Base-by-base conservation (phyloP, 139 green algal species). In the Eudorina sp. region DNA sequence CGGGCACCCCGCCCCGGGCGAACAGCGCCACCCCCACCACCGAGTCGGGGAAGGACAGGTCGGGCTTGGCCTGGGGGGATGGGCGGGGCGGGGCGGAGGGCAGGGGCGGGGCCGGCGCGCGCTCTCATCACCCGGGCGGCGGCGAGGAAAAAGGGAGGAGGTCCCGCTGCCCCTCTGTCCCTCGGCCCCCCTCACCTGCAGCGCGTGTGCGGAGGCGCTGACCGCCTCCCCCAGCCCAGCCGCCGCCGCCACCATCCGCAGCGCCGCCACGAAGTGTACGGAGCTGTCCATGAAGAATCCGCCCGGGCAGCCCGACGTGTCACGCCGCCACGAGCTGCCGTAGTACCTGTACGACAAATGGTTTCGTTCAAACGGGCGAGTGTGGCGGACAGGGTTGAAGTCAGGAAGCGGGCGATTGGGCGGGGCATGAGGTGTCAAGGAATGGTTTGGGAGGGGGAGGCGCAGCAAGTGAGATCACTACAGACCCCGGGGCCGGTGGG, bases 341-440 rank as follows among this genome's bases (percentile, higher is more conserved):
- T 89, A 93, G 80, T 96, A 96, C 77, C 89, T 94, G 58, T 18
- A n/a, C n/a, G n/a, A n/a, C n/a, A n/a, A n/a, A n/a, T n/a, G n/a
- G n/a, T n/a, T n/a, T n/a, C n/a, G n/a, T n/a, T n/a, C n/a, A n/a
- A n/a, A n/a, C n/a, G n/a, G n/a, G n/a, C n/a, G n/a, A n/a, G n/a
- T n/a, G n/a, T n/a, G n/a, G n/a, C n/a, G n/a, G n/a, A n/a, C n/a
- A n/a, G n/a, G n/a, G n/a, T n/a, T n/a, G n/a, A n/a, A n/a, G n/a
- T n/a, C n/a, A n/a, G n/a, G n/a, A n/a, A n/a, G n/a, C n/a, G n/a
- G n/a, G n/a, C n/a, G n/a, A n/a, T n/a, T n/a, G n/a, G n/a, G n/a
- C n/a, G n/a, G n/a, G n/a, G n/a, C n/a, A n/a, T n/a, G n/a, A n/a
- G n/a, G n/a, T n/a, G n/a, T n/a, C n/a, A n/a, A n/a, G n/a, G n/a